Evolutionary conservation across 2,329 filamentous ascomycete genomes (phyloP).

Genomic region (Aspergillus sp.): DNA sequence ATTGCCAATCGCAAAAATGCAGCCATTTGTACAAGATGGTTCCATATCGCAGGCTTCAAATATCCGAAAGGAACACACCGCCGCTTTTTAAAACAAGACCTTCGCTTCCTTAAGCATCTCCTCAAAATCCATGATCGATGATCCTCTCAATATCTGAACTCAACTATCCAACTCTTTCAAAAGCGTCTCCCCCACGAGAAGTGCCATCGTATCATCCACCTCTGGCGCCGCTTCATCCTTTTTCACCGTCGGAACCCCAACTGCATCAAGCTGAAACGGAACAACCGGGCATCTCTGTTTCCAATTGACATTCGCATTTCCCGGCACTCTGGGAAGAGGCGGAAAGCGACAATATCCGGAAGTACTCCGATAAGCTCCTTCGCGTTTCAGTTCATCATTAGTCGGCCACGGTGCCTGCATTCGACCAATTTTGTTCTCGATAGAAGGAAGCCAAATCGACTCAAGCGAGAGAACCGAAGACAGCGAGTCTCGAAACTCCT

Average conservation of each 20-base stretch:
- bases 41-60: too few species aligned
- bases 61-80: background rate
- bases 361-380: conserved; percentile 24
- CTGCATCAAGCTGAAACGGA: conserved; percentile 17
- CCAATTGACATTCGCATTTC: conserved; percentile 28
- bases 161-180: conserved; percentile 11
- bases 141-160: background rate
- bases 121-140: background rate
- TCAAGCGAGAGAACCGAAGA: conserved; percentile 19
- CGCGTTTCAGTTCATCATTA: conserved; percentile 25
- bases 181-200: conserved; percentile 8
- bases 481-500: conserved; percentile 14
- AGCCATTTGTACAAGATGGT: too few species aligned
- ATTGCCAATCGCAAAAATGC: too few species aligned
- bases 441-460: conserved; percentile 22
- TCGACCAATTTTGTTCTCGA: conserved; percentile 4
- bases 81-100: background rate
- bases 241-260: conserved; percentile 9
- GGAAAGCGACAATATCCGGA: conserved; percentile 25
- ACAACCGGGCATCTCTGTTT: conserved; percentile 20
- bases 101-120: background rate
- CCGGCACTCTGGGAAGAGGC: conserved; percentile 24
- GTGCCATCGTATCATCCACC: conserved; percentile 7
- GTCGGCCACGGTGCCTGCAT: conserved; percentile 24
- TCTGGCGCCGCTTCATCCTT: conserved; percentile 3